phyloP scores from a whole-genome alignment of 1,139 yeast genomes.

The Geotrichum macrosporum region DNA sequence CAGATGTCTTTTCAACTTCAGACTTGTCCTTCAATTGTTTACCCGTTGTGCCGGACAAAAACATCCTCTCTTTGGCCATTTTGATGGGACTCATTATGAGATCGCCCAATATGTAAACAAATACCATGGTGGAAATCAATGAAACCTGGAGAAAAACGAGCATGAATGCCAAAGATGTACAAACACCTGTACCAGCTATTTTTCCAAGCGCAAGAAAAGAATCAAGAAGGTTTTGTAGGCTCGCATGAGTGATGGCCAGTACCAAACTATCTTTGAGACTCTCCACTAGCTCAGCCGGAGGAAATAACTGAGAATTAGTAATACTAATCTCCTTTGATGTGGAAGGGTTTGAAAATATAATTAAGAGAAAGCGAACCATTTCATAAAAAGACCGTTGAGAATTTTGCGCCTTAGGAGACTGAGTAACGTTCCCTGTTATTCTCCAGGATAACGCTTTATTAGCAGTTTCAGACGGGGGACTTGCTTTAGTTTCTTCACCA shows the following conservation, averaged over 20 bases:
- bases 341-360: constrained; percentile 22
- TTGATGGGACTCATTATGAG: constrained; percentile 17
- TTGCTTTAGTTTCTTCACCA: neutral
- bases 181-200: constrained; percentile 9
- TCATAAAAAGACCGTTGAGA: constrained; percentile 14
- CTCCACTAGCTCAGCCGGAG: constrained; percentile 29
- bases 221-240: constrained; percentile 4
- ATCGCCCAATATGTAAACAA: constrained; percentile 33
- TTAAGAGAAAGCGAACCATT: constrained; percentile 17
- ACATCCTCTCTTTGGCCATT: neutral
- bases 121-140: constrained; percentile 31
- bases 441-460: constrained; percentile 32
- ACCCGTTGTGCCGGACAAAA: neutral
- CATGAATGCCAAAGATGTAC: constrained; percentile 26
- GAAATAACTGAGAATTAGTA: constrained; percentile 23
- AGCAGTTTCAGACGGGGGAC: constrained; percentile 17
- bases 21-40: too few species aligned
- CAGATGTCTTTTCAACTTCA: constrained; percentile 7
- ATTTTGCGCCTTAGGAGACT: constrained; percentile 11
- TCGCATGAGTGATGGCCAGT: constrained; percentile 1
- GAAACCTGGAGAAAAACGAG: constrained; percentile 29
- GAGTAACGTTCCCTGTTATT: constrained; percentile 31
- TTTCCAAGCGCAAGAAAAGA: constrained; percentile 6
- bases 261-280: constrained; percentile 21
- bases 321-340: constrained; percentile 7